Conservation (phyloP, 164 flowering plant species). For the Saururus chinensis region DNA sequence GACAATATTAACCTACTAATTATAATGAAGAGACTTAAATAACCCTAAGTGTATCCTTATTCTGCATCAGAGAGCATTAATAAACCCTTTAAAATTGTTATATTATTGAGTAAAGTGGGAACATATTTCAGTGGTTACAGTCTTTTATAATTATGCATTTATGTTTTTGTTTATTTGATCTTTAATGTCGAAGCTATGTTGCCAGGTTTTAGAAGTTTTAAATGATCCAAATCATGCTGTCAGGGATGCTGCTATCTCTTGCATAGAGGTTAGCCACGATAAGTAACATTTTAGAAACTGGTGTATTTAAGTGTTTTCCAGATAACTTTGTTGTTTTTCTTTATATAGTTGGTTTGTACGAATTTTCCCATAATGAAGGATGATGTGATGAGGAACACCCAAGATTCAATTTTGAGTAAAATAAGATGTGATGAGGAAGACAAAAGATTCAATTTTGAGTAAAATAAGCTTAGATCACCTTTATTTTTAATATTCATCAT, state of each 20-base stretch:
- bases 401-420: too few relatives aligned
- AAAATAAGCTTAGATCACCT: too few relatives aligned
- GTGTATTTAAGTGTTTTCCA: neutral
- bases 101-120: neutral
- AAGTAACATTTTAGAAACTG: neutral
- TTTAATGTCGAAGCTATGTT: neutral
- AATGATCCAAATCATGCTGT: slow-evolving; percentile 84
- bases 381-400: too few relatives aligned
- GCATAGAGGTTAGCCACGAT: slow-evolving; percentile 62
- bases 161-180: neutral
- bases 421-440: too few relatives aligned
- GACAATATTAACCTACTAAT: too few relatives aligned
- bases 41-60: too few relatives aligned
- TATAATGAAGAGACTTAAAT: too few relatives aligned
- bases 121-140: neutral
- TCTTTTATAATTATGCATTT: neutral
- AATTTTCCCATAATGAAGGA: too few relatives aligned
- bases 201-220: slow-evolving; percentile 86
- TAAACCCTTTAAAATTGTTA: neutral
- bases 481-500: too few relatives aligned
- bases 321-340: neutral
- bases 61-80: too few relatives aligned
- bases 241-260: slow-evolving; percentile 78
- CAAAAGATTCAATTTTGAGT: too few relatives aligned
- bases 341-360: too few relatives aligned